Evolutionary conservation across 1,139 yeast genomes (phyloP), one percentile per base, ranked within the genome.

Genomic region (Lodderomyces theae): DNA sequence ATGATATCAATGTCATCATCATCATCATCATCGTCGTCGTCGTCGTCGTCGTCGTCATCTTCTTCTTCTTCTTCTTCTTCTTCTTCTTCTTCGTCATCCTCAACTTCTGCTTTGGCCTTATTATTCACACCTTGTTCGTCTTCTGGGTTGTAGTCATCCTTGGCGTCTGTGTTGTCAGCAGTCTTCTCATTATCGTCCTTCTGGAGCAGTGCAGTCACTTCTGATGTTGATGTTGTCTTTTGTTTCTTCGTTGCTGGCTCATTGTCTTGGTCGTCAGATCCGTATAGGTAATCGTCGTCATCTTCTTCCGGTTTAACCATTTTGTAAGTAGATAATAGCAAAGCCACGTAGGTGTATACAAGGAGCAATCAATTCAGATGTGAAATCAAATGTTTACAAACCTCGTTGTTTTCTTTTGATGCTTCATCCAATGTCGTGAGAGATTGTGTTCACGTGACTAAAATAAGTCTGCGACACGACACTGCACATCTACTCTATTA

Each of bases 261-360:
- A 58, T 40, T 34, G 58, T 42, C 65, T 31, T 60, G 65, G 10
- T 72, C 79, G 42, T 82, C 92, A 2, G 86, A 78, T 3, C 95
- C 95, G 57, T 88, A 88, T 42, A 88, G 77, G 60, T 80, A 88
- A 39, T 84, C 92, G 57, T 88, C 96, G 51, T 87, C 96, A 47
- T 86, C 92, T 45, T 83, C 90, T 10, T 31, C 42, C 31, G 61
- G 53, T 25, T 54, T 49, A 11, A 61, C 58, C 65, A 61, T 31
- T 19, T 30, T 28, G n/a, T n/a, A n/a, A n/a, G n/a, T n/a, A n/a
- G n/a, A n/a, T n/a, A n/a, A n/a, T n/a, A n/a, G n/a, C n/a, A n/a
- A n/a, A n/a, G n/a, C n/a, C n/a, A n/a, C n/a, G n/a, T n/a, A n/a
- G n/a, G n/a, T n/a, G n/a, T n/a, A n/a, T n/a, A n/a, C n/a, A n/a